Conservation (phyloP, 2,329 filamentous ascomycete genomes). For the Blastomyces gilchristii region DNA sequence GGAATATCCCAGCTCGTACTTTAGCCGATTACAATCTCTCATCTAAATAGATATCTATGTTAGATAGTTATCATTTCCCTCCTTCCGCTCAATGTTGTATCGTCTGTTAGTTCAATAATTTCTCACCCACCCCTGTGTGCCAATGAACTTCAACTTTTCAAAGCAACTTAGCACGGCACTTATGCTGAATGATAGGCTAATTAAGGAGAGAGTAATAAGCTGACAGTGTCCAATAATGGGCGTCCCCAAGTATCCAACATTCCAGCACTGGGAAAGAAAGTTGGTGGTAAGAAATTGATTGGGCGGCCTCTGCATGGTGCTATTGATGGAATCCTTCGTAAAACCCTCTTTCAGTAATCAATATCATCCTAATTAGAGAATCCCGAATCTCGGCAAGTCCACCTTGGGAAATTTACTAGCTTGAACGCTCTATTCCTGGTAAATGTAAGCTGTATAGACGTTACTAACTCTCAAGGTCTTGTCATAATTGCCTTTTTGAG, state of each 20-base stretch:
- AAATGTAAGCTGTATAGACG: too few species aligned
- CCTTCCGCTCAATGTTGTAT: background rate
- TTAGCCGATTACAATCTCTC: too few species aligned
- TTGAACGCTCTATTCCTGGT: too few species aligned
- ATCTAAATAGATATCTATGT: too few species aligned
- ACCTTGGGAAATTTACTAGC: background rate
- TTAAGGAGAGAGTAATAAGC: background rate
- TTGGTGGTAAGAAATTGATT: background rate
- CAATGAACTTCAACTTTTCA: background rate
- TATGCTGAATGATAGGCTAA: background rate
- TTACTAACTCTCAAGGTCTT: background rate
- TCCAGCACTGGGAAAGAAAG: background rate
- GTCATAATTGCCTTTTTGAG: background rate
- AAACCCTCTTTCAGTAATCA: background rate
- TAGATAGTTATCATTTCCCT: background rate
- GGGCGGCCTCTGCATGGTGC: background rate
- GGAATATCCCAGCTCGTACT: too few species aligned
- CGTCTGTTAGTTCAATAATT: background rate
- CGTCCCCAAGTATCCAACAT: background rate
- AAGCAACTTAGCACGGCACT: background rate
- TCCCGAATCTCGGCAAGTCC: background rate
- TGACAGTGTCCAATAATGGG: background rate
- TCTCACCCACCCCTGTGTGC: background rate
- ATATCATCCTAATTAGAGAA: background rate
- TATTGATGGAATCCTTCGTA: background rate